These are phyloP conservation scores for Astraeus odoratus DNA, from an alignment of 768 basidiomycete genomes.

Conservation along the genomic window DNA sequence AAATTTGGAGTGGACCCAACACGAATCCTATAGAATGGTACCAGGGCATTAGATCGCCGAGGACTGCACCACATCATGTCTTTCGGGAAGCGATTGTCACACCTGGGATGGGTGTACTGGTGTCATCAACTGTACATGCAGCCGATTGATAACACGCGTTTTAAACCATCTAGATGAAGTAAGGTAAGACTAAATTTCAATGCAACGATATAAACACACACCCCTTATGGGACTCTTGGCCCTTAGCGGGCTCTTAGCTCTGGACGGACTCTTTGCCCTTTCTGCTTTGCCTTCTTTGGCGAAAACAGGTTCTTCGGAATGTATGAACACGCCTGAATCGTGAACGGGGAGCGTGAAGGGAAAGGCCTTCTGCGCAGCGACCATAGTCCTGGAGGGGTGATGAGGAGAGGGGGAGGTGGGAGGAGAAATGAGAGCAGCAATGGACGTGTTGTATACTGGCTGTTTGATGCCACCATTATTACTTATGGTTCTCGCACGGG, in stretches of 20 bases:
- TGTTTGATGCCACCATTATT: neutral
- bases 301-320: neutral
- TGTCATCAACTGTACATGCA: constrained; percentile 4
- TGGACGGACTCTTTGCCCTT: constrained; percentile 7
- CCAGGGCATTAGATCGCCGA: too few relatives aligned
- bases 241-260: constrained; percentile 17
- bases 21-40: too few relatives aligned
- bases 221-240: constrained; percentile 28
- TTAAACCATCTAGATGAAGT: constrained; percentile 18
- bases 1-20: too few relatives aligned
- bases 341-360: neutral
- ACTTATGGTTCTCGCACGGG: constrained; percentile 2
- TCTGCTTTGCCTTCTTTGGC: constrained; percentile 1
- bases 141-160: constrained; percentile 21
- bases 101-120: too few relatives aligned
- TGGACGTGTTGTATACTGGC: constrained; percentile 6
- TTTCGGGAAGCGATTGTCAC: too few relatives aligned
- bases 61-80: too few relatives aligned
- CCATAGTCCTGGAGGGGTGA: neutral
- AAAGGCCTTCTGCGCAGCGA: constrained; percentile 6
- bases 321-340: neutral
- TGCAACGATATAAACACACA: constrained; percentile 15
- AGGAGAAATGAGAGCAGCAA: constrained; percentile 21
- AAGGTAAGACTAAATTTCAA: constrained; percentile 7
- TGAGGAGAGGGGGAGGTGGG: constrained; percentile 12